A percentile compares a stretch with the other conserved stretches of the same genome.
phyloP scores from a whole-genome alignment of 2,329 filamentous ascomycete species.

The Paracorniculantispora psalliotae region DNA sequence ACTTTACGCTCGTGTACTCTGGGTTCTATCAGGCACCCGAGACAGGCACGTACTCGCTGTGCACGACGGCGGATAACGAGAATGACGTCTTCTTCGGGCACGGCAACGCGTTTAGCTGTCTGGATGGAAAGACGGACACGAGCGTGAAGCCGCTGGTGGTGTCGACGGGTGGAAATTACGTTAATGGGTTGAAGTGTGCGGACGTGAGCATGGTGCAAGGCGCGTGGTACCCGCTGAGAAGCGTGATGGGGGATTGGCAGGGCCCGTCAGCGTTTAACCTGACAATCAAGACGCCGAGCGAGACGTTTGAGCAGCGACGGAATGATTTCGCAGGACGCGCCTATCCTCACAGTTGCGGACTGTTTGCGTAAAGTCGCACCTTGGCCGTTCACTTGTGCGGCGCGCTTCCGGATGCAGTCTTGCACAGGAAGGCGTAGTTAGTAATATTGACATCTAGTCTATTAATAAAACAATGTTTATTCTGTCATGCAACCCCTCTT shows the following conservation, averaged over 20 bases:
- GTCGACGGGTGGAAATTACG: conserved; percentile 15
- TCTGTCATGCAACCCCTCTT: too few species aligned
- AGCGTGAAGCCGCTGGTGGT: conserved; percentile 14
- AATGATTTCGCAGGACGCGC: conserved; percentile 10
- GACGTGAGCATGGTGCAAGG: conserved; percentile 16
- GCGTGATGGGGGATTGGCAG: conserved; percentile 20
- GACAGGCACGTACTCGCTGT: conserved; percentile 19
- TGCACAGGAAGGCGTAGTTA: too few species aligned
- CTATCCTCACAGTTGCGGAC: conserved; percentile 6
- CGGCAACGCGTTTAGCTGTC: conserved; percentile 19
- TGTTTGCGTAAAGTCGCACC: background rate
- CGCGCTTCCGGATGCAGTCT: too few species aligned
- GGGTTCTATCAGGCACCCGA: conserved; percentile 18
- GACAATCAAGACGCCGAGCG: conserved; percentile 13
- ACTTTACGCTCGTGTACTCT: conserved; percentile 21
- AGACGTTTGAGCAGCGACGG: conserved; percentile 12
- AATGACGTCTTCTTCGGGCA: conserved; percentile 21
- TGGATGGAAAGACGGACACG: conserved; percentile 6
- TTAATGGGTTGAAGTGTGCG: conserved; percentile 18
- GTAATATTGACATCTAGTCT: too few species aligned
- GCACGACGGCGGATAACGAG: conserved; percentile 20
- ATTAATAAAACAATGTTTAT: too few species aligned
- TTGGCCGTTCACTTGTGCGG: too few species aligned
- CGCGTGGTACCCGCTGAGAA: conserved; percentile 19
- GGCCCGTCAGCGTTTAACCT: conserved; percentile 15